A percentile compares a stretch with the other conserved stretches of the same genome.
Conservation (phyloP, 768 basidiomycete genomes). For the Mycena belliarum region DNA sequence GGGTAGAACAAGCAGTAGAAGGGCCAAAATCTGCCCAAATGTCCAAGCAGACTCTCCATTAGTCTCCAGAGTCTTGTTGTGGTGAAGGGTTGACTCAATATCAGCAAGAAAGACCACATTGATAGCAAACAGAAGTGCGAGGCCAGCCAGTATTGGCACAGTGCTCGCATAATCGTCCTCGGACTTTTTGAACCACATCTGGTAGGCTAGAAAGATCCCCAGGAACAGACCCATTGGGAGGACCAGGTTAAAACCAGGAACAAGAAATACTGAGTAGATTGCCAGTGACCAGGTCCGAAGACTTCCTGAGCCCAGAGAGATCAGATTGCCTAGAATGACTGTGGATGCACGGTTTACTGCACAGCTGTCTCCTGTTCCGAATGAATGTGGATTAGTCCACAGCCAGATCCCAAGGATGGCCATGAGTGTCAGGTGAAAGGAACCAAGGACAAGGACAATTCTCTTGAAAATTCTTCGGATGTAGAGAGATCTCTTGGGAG, state of each 20-base stretch:
- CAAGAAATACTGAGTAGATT: slow-evolving; percentile 4
- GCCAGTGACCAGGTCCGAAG: slow-evolving; percentile 1
- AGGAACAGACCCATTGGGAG: slow-evolving; percentile 1
- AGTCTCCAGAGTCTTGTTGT: not conserved
- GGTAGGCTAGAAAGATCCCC: not conserved
- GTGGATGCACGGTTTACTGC: not conserved
- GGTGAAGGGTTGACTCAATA: slow-evolving; percentile 2
- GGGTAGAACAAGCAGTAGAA: slow-evolving; percentile 5
- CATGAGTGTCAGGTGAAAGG: slow-evolving; percentile 4
- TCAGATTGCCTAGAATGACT: not conserved
- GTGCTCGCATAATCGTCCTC: not conserved
- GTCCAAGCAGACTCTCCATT: slow-evolving; percentile 1
- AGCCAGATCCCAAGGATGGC: too few relatives aligned
- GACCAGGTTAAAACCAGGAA: not conserved
- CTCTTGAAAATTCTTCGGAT: not conserved
- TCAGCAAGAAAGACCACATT: slow-evolving; percentile 4
- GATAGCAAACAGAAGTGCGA: not conserved
- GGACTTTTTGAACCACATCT: not conserved
- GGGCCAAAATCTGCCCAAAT: slow-evolving; percentile 11
- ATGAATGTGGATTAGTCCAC: slow-evolving; percentile 6
- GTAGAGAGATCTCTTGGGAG: too few relatives aligned
- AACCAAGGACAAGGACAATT: not conserved
- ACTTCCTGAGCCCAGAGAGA: not conserved
- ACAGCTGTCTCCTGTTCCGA: not conserved
- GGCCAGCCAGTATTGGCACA: not conserved